Evolutionary conservation across 208 protist genomes (phyloP), one percentile per base, ranked within the genome.

Genomic region (Strigomonas galati): DNA sequence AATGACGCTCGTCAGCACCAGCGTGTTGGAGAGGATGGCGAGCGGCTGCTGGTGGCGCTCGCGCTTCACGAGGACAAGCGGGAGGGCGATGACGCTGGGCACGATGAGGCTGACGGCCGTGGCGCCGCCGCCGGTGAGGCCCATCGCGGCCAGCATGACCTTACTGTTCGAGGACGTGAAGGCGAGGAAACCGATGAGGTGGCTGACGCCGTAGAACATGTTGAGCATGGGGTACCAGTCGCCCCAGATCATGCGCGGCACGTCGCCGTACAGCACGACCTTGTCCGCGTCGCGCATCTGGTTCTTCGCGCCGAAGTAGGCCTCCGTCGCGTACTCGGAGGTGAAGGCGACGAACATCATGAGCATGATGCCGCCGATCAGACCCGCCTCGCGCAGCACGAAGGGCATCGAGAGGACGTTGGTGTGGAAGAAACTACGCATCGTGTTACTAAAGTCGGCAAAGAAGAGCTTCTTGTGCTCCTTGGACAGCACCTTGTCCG

Each of bases 361-460:
- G 21, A 87, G 71, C n/a, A 82, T 14, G n/a, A 87, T 65, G 65
- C 78, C 81, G 37, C 74, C 78, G 24, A 78, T 46, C 17, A 82
- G 67, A 1, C 78, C 81, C 3, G 81, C 75, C 65, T 81, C 67
- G n/a, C 76, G 54, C 26, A 87, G 73, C 10, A 87, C 64, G 23
- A 79, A 87, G 12, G 81, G 81, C 63, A 84, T 84, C 2, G 78
- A 79, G 9, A 84, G 59, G 12, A 83, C 69, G 59, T 87, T 84
- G 15, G 78, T 84, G 73, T 80, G 78, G 32, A 79, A 84, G 63
- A 84, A 84, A 57, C 67, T 72, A 35, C 78, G 70, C 57, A 84
- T 70, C 30, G 76, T 79, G 76, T 82, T 85, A 48, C 69, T 75
- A 24, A 79, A 81, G 62, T 81, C 76, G 0, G 66, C 73, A 59